Evolutionary conservation across 2,329 filamentous ascomycete genomes (phyloP).

Genomic region (Ophiostoma sp.): DNA sequence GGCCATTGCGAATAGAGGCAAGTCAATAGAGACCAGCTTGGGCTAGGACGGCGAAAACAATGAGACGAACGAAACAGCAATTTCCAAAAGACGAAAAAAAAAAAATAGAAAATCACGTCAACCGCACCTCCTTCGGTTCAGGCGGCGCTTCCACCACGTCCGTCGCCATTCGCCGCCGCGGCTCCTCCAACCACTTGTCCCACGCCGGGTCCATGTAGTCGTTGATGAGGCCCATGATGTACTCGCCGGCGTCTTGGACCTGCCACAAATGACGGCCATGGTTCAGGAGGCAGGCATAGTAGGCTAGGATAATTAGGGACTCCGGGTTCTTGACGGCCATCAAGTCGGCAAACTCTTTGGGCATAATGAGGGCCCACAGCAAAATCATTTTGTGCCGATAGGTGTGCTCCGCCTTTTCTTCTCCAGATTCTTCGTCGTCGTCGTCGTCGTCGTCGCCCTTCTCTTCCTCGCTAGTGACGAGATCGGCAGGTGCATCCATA

Average conservation of each 20-base stretch:
- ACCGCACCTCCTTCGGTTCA: neutral
- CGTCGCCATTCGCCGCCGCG: slow-evolving; percentile 21
- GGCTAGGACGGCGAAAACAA: neutral
- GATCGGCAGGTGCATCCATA: neutral
- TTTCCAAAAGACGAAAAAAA: neutral
- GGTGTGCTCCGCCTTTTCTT: slow-evolving; percentile 18
- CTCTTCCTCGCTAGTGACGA: no score
- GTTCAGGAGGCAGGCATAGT: slow-evolving; percentile 36
- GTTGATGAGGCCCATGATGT: slow-evolving; percentile 26
- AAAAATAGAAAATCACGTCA: neutral
- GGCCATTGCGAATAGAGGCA: neutral
- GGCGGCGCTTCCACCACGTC: slow-evolving; percentile 4
- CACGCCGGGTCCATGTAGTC: slow-evolving; percentile 27
- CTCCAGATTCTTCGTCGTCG: neutral
- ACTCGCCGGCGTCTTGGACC: slow-evolving; percentile 32
- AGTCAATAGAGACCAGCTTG: neutral
- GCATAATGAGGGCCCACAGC: slow-evolving; percentile 33
- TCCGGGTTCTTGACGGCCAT: slow-evolving; percentile 32
- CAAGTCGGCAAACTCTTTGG: slow-evolving; percentile 33
- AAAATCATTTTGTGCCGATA: slow-evolving; percentile 34
- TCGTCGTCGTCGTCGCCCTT: neutral
- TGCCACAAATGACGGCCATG: slow-evolving; percentile 35
- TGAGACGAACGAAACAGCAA: neutral
- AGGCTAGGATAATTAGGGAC: slow-evolving; percentile 34
- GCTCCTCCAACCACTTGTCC: slow-evolving; percentile 29